These are phyloP conservation scores for Jamesozyma spencerorum DNA, from an alignment of 805 yeast genomes.

Conservation along the genomic window DNA sequence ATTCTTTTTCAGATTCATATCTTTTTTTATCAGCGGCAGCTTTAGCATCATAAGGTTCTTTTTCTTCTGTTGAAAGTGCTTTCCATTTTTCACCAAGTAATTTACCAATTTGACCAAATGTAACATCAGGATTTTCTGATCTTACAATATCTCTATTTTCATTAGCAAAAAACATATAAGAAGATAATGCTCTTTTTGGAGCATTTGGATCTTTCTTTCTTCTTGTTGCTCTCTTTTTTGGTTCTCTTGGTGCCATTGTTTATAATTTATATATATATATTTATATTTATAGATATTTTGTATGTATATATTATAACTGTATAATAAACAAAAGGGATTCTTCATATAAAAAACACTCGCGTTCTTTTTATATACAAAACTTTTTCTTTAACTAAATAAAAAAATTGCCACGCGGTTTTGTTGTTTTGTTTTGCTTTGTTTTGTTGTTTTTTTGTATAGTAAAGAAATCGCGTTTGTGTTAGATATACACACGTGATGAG, in stretches of 20 bases:
- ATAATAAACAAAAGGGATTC: not conserved
- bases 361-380: too few relatives aligned
- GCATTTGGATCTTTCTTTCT: conserved; percentile 46
- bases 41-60: conserved; percentile 80
- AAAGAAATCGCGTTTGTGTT: too few relatives aligned
- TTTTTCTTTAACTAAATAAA: too few relatives aligned
- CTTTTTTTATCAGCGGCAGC: conserved; percentile 95
- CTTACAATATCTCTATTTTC: conserved; percentile 92
- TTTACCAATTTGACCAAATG: conserved; percentile 91
- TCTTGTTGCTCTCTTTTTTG: conserved; percentile 32
- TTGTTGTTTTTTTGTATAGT: too few relatives aligned
- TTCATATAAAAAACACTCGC: too few relatives aligned
- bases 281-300: not conserved
- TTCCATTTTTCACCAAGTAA: conserved; percentile 94
- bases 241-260: conserved; percentile 25
- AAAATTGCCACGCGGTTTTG: too few relatives aligned
- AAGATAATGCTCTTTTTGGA: conserved; percentile 57
- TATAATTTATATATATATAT: not conserved
- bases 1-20: conserved; percentile 91
- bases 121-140: conserved; percentile 90
- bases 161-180: conserved; percentile 96
- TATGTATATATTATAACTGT: not conserved
- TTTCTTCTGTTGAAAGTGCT: conserved; percentile 71
- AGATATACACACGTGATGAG: too few relatives aligned
- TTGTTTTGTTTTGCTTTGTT: too few relatives aligned